These are phyloP conservation scores for Puccinia coronata DNA, from an alignment of 1,284 basidiomycete species.

Conservation along the genomic window DNA sequence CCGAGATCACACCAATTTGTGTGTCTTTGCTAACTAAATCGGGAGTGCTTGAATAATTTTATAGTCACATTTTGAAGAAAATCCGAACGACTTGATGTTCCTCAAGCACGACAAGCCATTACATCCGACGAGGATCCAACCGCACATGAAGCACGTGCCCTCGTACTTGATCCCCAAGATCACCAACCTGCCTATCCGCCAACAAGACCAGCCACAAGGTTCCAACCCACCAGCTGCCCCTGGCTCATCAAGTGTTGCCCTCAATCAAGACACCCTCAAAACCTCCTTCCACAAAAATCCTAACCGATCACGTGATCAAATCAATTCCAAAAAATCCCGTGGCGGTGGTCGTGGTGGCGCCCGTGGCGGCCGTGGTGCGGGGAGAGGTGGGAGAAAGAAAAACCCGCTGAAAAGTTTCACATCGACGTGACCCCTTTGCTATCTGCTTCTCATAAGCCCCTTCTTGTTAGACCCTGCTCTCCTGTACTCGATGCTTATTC, in stretches of 20 bases:
- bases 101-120: conserved; percentile 91
- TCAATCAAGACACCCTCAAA: neutral
- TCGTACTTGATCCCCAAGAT: conserved; percentile 88
- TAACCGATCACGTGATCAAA: neutral
- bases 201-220: conserved; percentile 3
- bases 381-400: conserved; percentile 38
- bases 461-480: too few species aligned
- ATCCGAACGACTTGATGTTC: conserved; percentile 89
- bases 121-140: conserved; percentile 79
- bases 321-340: neutral
- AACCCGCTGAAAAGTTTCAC: conserved; percentile 44
- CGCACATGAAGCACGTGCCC: conserved; percentile 95
- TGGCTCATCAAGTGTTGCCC: too few species aligned
- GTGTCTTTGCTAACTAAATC: too few species aligned
- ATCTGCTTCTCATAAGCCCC: neutral
- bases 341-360: neutral
- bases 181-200: conserved; percentile 60
- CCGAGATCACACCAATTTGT: neutral
- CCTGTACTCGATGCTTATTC: too few species aligned
- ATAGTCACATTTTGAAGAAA: conserved; percentile 96
- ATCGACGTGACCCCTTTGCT: neutral
- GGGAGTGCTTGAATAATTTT: too few species aligned
- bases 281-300: conserved; percentile 21
- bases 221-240: neutral
- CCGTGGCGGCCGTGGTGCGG: neutral